Percentiles rank a stretch among this genome's conserved stretches.
These are phyloP conservation scores for Haplosporangium sp. DNA, from an alignment of 371 early-diverging fungal genomes.

Conservation along the genomic window DNA sequence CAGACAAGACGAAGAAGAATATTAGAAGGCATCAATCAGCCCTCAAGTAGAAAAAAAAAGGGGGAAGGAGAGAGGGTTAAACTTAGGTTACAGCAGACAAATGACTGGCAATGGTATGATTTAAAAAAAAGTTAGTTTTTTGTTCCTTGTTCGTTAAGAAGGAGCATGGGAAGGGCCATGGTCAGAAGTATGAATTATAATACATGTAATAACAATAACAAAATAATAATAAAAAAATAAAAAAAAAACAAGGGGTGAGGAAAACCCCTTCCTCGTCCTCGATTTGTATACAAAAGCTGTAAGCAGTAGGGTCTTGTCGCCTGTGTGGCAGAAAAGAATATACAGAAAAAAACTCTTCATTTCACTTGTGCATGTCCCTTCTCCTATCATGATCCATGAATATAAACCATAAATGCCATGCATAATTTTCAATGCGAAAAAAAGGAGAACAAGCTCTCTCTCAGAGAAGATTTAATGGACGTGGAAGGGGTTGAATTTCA, in stretches of 20 bases:
- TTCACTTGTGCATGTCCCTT: background rate
- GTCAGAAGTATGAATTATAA: constrained; percentile 14
- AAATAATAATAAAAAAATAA: constrained; percentile 4
- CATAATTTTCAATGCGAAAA: constrained; percentile 10
- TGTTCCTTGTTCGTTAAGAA: constrained; percentile 10
- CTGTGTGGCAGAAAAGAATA: background rate
- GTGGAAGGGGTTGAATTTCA: background rate
- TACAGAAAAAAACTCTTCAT: background rate
- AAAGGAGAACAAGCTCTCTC: background rate
- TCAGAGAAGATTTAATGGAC: no score
- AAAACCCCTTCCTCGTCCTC: background rate
- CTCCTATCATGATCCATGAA: background rate
- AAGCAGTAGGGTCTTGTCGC: background rate
- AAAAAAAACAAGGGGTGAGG: constrained; percentile 26
- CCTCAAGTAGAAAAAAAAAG: constrained; percentile 3
- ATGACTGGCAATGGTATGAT: background rate
- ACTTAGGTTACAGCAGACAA: background rate
- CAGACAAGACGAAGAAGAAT: background rate
- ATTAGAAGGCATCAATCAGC: background rate
- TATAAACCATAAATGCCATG: constrained; percentile 10
- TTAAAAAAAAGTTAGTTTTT: no score
- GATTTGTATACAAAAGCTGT: background rate
- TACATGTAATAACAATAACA: no score
- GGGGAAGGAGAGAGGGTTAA: background rate
- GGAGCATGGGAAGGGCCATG: constrained; percentile 5